A percentile compares a stretch with the other conserved stretches of the same genome.
These are phyloP conservation scores for Venturia asperata DNA, from an alignment of 2,329 filamentous ascomycete species.

Conservation along the genomic window DNA sequence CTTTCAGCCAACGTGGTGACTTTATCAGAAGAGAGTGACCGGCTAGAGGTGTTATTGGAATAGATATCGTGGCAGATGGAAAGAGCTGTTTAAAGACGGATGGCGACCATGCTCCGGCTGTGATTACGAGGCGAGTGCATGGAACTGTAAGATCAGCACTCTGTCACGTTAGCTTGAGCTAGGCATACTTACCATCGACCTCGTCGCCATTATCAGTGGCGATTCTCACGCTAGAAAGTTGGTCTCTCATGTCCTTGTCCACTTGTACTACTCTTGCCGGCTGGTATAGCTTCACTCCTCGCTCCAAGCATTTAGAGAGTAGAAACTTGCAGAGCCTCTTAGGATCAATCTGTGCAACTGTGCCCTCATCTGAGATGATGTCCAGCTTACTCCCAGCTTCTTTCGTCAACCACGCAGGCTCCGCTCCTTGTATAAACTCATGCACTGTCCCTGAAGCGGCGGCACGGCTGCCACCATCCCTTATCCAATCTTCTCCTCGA, in stretches of 20 bases:
- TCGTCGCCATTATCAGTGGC: constrained; percentile 34
- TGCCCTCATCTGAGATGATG: constrained; percentile 53
- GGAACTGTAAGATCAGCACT: constrained; percentile 38
- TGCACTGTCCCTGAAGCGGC: constrained; percentile 31
- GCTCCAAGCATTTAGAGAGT: constrained; percentile 46
- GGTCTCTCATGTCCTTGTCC: constrained; percentile 44
- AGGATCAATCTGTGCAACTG: constrained; percentile 64
- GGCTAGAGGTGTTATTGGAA: constrained; percentile 57
- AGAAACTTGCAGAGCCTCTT: constrained; percentile 59
- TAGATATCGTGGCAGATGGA: constrained; percentile 42
- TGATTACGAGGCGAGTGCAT: constrained; percentile 58
- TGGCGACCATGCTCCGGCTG: constrained; percentile 65
- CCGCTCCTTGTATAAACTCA: constrained; percentile 28
- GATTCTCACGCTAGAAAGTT: constrained; percentile 49
- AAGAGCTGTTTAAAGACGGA: constrained; percentile 60
- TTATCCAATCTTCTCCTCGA: constrained; percentile 57
- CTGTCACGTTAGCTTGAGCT: background rate
- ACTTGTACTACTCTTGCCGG: constrained; percentile 53
- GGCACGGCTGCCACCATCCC: constrained; percentile 56
- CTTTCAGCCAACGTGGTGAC: constrained; percentile 47
- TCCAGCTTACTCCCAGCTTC: constrained; percentile 49
- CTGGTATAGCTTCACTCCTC: constrained; percentile 60
- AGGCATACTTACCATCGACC: constrained; percentile 14
- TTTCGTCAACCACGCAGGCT: constrained; percentile 50
- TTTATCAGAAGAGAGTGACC: constrained; percentile 66